Evolutionary conservation across 768 basidiomycete genomes (phyloP).

Genomic region (Leccinum fibrillosum): DNA sequence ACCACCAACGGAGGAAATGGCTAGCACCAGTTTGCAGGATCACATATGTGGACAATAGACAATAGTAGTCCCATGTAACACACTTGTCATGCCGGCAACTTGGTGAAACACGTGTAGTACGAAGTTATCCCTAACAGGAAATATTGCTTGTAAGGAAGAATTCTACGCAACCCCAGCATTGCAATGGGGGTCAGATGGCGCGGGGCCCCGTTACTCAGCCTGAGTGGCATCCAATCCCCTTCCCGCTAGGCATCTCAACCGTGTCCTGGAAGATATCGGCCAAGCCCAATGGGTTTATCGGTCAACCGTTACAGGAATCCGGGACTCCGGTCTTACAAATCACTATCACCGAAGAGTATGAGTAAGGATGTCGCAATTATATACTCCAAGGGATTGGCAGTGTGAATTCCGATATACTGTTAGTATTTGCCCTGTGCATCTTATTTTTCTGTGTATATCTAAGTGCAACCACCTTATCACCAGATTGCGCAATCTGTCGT

Average conservation of each 20-base stretch:
- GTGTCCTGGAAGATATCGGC: not conserved
- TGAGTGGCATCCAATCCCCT: not conserved
- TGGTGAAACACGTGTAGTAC: not conserved
- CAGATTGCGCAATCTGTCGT: slow-evolving; percentile 13
- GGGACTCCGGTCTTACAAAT: slow-evolving; percentile 20
- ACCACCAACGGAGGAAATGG: slow-evolving; percentile 74
- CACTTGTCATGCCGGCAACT: not conserved
- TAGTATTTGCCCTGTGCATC: not conserved
- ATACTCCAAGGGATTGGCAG: not conserved
- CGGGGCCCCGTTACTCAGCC: not conserved
- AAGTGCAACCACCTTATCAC: not conserved
- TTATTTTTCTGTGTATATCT: not conserved
- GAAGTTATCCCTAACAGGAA: not conserved
- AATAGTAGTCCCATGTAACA: not conserved
- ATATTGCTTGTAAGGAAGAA: not conserved
- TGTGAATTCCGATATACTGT: slow-evolving; percentile 6
- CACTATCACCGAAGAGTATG: slow-evolving; percentile 7
- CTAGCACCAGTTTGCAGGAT: slow-evolving; percentile 28
- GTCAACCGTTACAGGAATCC: not conserved
- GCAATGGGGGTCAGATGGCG: too few relatives aligned
- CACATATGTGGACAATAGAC: not conserved
- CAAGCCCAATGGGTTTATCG: not conserved
- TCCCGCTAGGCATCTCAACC: not conserved
- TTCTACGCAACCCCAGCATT: not conserved
- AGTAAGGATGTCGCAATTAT: slow-evolving; percentile 11